phyloP scores from a whole-genome alignment of 2,329 filamentous ascomycete genomes.

The Colletotrichum falcatum region DNA sequence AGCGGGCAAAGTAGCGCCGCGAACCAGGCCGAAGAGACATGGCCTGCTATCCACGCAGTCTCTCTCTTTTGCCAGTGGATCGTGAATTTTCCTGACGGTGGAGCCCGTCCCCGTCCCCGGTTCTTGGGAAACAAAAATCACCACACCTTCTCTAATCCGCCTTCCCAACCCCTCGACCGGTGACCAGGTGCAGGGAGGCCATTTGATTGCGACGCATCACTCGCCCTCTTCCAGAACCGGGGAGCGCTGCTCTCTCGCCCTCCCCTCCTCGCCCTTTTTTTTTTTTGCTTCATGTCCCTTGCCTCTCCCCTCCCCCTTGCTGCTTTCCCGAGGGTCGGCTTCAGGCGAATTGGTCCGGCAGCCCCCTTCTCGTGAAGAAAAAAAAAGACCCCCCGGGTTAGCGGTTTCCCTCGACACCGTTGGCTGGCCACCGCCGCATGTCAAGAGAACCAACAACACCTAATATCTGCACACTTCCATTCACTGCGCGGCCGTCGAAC shows the following conservation, averaged over 20 bases:
- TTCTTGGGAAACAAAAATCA: conserved; percentile 27
- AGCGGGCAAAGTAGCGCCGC: conserved; percentile 11
- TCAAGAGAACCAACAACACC: conserved; percentile 21
- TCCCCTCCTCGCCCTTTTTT: no score
- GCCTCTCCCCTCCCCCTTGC: no score
- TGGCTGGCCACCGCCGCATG: background rate
- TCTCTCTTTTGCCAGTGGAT: background rate
- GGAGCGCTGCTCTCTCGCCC: background rate
- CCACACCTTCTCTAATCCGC: conserved; percentile 11
- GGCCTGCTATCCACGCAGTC: background rate
- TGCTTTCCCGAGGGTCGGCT: background rate
- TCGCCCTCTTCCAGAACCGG: background rate
- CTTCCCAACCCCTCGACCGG: conserved; percentile 37
- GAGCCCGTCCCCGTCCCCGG: conserved; percentile 22
- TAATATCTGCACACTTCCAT: conserved; percentile 1
- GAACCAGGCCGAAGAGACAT: conserved; percentile 1
- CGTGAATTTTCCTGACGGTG: no score
- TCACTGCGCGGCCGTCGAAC: conserved; percentile 8
- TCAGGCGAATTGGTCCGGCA: conserved; percentile 22
- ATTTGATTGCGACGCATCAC: conserved; percentile 32
- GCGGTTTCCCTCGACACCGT: conserved; percentile 15
- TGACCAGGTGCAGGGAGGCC: conserved; percentile 29
- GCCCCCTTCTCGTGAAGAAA: conserved; percentile 3
- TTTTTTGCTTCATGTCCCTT: background rate
- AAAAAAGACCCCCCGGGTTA: background rate